Base-by-base conservation (phyloP, 1,139 yeast genomes). In the Hansenula sp. region DNA sequence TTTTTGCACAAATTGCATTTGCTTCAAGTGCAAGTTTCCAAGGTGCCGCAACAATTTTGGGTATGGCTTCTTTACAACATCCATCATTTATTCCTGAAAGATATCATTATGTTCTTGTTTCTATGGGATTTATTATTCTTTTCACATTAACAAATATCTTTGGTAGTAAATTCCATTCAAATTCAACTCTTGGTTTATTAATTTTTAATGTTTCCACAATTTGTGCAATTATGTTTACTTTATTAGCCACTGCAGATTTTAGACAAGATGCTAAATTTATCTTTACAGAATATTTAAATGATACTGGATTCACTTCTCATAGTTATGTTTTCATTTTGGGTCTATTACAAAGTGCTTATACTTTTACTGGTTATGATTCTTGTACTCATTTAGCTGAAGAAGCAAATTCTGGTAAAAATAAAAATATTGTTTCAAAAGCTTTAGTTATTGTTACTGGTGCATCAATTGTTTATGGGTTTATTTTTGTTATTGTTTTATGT, bases 301-400 rank as follows among this genome's bases (percentile, higher is more conserved):
- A 41, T 18, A 48, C 58, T 2, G 58, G 59, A 3, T 55, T 50
- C 42, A 20, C 37, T 1, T 48, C 55, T n/a, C 53, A 53, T 38
- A 52, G 55, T 3, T 46, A 51, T 31, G 57, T 55, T 34, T 55
- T 55, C 44, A 51, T 55, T 25, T 36, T 55, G 29, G 59, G 59
- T 34, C 39, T 55, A 19, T 39, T 55, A 16, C 59, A 53, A 34
- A 44, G 51, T 26, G 55, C 55, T 9, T 50, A 47, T 36, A 51
- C 56, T 13, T 50, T 53, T 40, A 50, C 57, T 6, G 55, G 55
- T 28, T 81, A 79, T 55, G 89, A 82, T 57, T 73, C 82, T 6
- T 79, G 82, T 44, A 77, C 82, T 32, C 89, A 82, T 58, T 73
- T 81, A 72, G 71, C 79, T 17, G 90, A 82, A 59, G 89, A 82